Base-by-base conservation (phyloP, 192 early-diverging fungal species). In the Pilaira anomala region DNA sequence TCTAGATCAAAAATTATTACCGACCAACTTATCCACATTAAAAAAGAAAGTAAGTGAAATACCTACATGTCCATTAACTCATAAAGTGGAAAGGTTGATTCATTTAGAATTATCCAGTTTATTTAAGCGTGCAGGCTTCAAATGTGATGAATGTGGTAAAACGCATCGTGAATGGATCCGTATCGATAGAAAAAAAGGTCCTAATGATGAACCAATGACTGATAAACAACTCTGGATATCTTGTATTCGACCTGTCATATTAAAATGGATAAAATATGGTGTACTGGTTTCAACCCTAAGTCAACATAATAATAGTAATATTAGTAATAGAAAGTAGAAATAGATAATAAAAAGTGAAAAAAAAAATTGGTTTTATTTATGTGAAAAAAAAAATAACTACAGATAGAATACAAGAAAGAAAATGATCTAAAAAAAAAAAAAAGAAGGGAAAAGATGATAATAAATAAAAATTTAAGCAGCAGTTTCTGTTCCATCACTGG, bases 241-340 rank as follows among this genome's bases (percentile, higher is more conserved):
- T 6, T 22, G 39, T 40, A 42, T 58, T 16, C 8, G 56, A 24
- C 56, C 56, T 0, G 40, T 58, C 13, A 58, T 58, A 24, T 5
- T 58, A 22, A 40, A 24, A 58, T 58, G 56, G 56, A 58, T 58
- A 3, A 28, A 58, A 18, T 58, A 58, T 58, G 56, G 56, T 16
- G 56, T 58, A 0, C 4, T 19, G 4, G 33, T 9, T 36, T 36
- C 33, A 5, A 9, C 11, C 11, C 7, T 36, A 36, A 36, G 11
- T 36, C 6, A 9, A 36, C 33, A 36, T n/a, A n/a, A n/a, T n/a
- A n/a, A n/a, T n/a, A n/a, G n/a, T n/a, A n/a, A n/a, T n/a, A n/a
- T n/a, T n/a, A n/a, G 11, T 36, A 36, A 36, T 36, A 36, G 7
- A 33, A 33, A 33, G 30, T 33, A 33, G 3, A 33, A 33, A 33